phyloP scores from a whole-genome alignment of 2,329 filamentous ascomycete genomes.

The Fusarium pseudonygamai region DNA sequence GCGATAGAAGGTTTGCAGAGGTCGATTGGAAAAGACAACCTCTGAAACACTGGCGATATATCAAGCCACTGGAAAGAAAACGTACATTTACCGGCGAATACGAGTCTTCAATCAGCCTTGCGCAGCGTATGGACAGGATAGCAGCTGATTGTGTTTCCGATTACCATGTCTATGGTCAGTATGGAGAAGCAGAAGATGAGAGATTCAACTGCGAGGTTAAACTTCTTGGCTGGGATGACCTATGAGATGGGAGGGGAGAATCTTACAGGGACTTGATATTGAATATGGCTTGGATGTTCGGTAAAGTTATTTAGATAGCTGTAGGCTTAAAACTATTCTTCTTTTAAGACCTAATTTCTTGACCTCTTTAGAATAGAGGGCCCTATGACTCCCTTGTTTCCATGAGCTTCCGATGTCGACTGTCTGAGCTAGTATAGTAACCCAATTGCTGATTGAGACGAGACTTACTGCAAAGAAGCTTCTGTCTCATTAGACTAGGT shows the following conservation, averaged over 20 bases:
- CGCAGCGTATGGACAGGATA: too few relatives aligned
- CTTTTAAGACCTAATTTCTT: not conserved
- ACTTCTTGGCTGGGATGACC: not conserved
- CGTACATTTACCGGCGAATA: too few relatives aligned
- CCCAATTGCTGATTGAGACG: not conserved
- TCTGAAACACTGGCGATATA: not conserved
- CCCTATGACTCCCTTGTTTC: not conserved
- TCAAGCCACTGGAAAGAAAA: too few relatives aligned
- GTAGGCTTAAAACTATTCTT: not conserved
- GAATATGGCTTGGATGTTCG: not conserved
- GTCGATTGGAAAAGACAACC: accelerated
- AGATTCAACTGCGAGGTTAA: not conserved
- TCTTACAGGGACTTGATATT: not conserved
- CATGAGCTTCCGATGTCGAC: not conserved
- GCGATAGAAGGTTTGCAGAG: not conserved
- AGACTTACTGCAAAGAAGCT: accelerated
- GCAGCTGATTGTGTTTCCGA: too few relatives aligned
- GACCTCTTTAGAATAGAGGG: not conserved
- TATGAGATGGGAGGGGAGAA: not conserved
- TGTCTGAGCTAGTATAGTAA: not conserved
- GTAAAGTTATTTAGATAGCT: not conserved
- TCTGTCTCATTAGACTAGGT: not conserved
- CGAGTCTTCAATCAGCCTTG: too few relatives aligned
- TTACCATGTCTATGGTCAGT: not conserved
- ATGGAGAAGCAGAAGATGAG: not conserved